Conservation (phyloP, 805 yeast genomes). For the Priceomyces melissophilus region DNA sequence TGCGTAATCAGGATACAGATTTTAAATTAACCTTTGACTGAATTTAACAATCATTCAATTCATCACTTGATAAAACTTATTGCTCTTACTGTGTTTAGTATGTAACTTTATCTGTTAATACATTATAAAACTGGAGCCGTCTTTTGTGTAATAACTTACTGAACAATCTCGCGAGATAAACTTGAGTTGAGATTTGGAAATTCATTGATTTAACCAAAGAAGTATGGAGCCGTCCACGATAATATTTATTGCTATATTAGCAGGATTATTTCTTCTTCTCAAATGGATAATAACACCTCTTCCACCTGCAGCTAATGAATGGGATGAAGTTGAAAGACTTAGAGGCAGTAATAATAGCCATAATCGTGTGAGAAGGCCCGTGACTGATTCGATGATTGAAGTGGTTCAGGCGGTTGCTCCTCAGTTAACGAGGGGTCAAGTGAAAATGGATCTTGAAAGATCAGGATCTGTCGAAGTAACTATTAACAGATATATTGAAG, state of each 20-base stretch:
- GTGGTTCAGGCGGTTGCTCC: slow-evolving; percentile 86
- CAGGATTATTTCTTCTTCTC: slow-evolving; percentile 54
- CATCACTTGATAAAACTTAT: not conserved
- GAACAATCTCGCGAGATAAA: no score
- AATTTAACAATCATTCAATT: not conserved
- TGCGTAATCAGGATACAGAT: slow-evolving; percentile 60
- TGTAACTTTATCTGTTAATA: no score
- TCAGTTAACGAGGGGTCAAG: slow-evolving; percentile 61
- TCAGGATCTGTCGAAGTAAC: slow-evolving; percentile 83
- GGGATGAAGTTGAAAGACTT: slow-evolving; percentile 5
- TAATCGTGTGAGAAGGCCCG: slow-evolving; percentile 33
- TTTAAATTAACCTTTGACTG: slow-evolving; percentile 39
- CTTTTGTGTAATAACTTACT: no score
- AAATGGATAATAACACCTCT: slow-evolving; percentile 67
- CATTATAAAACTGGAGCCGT: no score
- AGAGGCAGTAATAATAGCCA: slow-evolving; percentile 7
- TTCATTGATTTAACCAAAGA: no score
- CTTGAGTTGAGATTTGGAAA: no score
- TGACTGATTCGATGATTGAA: slow-evolving; percentile 74
- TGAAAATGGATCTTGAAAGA: slow-evolving; percentile 65
- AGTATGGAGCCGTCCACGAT: slow-evolving; percentile 54
- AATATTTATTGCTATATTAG: slow-evolving; percentile 45
- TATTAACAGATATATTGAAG: slow-evolving; percentile 64
- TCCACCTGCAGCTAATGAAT: slow-evolving; percentile 31
- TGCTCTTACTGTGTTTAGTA: not conserved